Evolutionary conservation across 805 yeast species (phyloP).

Genomic region (Wickerhamomyces canadensis): DNA sequence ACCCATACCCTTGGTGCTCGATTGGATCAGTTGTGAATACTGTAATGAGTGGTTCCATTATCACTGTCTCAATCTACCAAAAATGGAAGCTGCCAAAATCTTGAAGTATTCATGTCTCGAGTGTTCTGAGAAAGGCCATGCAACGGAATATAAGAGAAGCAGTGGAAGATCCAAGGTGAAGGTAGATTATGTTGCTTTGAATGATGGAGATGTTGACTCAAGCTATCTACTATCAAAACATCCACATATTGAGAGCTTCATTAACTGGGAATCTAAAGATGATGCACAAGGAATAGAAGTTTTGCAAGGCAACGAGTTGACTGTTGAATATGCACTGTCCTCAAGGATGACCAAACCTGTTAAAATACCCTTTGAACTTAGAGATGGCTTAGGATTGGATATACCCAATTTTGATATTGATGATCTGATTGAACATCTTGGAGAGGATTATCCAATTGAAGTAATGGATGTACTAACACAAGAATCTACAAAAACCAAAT

Average conservation of each 20-base stretch:
- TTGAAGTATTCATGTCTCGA: constrained; percentile 48
- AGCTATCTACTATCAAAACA: constrained; percentile 33
- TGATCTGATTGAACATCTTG: constrained; percentile 52
- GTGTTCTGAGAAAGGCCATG: constrained; percentile 37
- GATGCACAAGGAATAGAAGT: constrained; percentile 11
- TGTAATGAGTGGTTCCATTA: constrained; percentile 44
- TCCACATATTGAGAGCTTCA: constrained; percentile 39
- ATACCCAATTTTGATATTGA: constrained; percentile 58
- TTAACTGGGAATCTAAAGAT: constrained; percentile 15
- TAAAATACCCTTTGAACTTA: constrained; percentile 30
- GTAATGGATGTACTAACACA: constrained; percentile 91
- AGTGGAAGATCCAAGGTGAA: constrained; percentile 49
- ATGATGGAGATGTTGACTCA: constrained; percentile 54
- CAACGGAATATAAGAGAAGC: constrained; percentile 44
- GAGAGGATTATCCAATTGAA: constrained; percentile 58
- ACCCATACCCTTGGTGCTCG: constrained; percentile 6
- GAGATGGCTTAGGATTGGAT: constrained; percentile 37
- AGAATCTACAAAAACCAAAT: constrained; percentile 43
- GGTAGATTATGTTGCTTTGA: constrained; percentile 74
- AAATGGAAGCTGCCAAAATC: constrained; percentile 33
- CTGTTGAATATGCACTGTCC: constrained; percentile 28
- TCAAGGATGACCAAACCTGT: constrained; percentile 40
- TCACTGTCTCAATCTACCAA: constrained; percentile 37
- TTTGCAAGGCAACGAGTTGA: constrained; percentile 29
- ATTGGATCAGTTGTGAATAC: constrained; percentile 58